Evolutionary conservation across 768 basidiomycete species (phyloP), one percentile per base, ranked within the genome.

Genomic region (Russula compacta): DNA sequence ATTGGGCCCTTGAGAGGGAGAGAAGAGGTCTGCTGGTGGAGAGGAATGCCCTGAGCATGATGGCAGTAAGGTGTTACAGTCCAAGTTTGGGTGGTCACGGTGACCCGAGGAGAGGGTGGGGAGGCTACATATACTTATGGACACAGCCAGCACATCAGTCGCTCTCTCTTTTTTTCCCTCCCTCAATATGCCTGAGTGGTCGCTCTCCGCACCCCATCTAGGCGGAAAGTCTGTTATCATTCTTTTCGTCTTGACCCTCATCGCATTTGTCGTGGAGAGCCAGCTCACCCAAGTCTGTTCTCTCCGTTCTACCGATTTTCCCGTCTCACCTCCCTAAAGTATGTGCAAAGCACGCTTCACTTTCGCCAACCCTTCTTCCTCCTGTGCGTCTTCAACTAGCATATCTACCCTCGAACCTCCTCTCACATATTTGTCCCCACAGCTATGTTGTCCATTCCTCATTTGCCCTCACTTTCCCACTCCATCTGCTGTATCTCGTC

Each of bases 281-380:
- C 83, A 89, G 68, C 77, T 88, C 14, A 82, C 88, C 0, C 88
- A 92, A 78, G 90, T 90, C 66, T 35, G 76, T 42, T 32, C 11
- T 5, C 32, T 32, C 50, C n/a, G 17, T 21, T 51, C n/a, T 35
- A 44, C n/a, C 32, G 29, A 12, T 29, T 33, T 49, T 15, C 36
- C 42, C 56, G 17, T 50, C 53, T 53, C 58, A 33, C 21, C 4
- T 56, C 10, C 53, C 9, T 33, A 19, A 39, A 93, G 90, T 86
- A 92, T 73, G 83, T 95, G 14, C 89, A 93, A 71, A 83, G 83
- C 1, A 80, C 78, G 1, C 74, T 92, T 35, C 82, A 77, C 38
- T 99, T 89, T 74, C 79, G 84, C 55, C 90, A 97, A 61, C 91
- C 95, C 0, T 95, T 85, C 78, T 87, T 98, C 68, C 76, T 92